Conservation (phyloP, 345 rosid species). For the Lepidium africanum region DNA sequence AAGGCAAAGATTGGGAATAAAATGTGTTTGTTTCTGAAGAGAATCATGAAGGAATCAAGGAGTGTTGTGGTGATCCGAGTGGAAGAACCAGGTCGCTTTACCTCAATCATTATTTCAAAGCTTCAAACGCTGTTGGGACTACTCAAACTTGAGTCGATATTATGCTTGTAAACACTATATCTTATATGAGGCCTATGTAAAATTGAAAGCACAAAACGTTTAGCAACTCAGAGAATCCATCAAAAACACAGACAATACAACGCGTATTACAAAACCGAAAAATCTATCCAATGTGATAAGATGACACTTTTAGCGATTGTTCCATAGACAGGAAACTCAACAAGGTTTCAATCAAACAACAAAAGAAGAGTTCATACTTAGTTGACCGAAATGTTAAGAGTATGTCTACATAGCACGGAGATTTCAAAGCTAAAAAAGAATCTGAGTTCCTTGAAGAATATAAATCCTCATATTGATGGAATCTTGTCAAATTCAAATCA, state of each 20-base stretch:
- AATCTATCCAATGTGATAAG: neutral
- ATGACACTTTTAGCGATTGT: neutral
- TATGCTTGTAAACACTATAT: slow-evolving; percentile 8
- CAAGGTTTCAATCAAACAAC: neutral
- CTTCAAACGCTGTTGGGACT: neutral
- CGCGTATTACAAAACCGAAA: neutral
- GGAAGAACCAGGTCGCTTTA: slow-evolving; percentile 21
- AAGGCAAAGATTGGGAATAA: slow-evolving; percentile 37
- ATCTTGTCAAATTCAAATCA: neutral
- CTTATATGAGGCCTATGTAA: slow-evolving; percentile 1
- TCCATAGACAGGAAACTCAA: neutral
- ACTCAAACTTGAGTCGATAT: neutral
- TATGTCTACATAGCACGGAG: neutral
- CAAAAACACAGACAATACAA: neutral
- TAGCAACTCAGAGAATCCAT: slow-evolving; percentile 4
- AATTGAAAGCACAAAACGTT: slow-evolving; percentile 3
- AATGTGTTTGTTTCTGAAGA: slow-evolving; percentile 41
- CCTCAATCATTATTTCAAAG: slow-evolving; percentile 20
- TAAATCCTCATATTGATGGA: neutral
- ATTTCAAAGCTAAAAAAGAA: neutral
- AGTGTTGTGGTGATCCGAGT: slow-evolving; percentile 25
- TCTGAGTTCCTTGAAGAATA: neutral
- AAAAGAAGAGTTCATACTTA: slow-evolving; percentile 1
- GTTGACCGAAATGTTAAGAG: neutral
- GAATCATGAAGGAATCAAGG: slow-evolving; percentile 35